A percentile compares a stretch with the other conserved stretches of the same genome.
Conservation (phyloP, 1,284 basidiomycete species). For the Puccinia polysora region DNA sequence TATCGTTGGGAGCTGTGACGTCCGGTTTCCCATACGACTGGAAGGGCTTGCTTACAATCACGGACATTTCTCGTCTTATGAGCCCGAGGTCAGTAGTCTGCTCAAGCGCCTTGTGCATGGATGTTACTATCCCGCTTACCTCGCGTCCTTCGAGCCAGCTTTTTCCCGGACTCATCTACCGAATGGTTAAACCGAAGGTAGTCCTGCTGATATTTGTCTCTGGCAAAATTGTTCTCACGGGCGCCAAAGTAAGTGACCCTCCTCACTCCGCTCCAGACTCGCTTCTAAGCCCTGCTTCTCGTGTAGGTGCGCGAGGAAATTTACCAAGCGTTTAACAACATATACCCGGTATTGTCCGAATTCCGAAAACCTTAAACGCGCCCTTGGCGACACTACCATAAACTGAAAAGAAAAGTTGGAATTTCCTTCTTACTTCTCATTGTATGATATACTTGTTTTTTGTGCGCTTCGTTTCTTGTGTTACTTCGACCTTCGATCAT, state of each 20-base stretch:
- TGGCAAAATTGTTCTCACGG: conserved; percentile 97
- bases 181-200: conserved; percentile 99
- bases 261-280: conserved; percentile 47
- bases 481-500: too few relatives aligned
- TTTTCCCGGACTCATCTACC: conserved; percentile 98
- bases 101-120: conserved; percentile 38
- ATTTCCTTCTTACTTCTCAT: too few relatives aligned
- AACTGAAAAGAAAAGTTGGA: too few relatives aligned
- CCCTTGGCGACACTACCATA: too few relatives aligned
- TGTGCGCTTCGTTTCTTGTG: too few relatives aligned
- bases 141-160: conserved; percentile 59
- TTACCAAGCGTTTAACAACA: conserved; percentile 98
- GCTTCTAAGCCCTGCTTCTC: conserved; percentile 56
- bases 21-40: conserved; percentile 97
- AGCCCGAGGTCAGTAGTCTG: conserved; percentile 74
- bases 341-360: conserved; percentile 63
- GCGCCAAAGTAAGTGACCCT: conserved; percentile 75
- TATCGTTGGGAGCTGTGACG: conserved; percentile 96
- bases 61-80: conserved; percentile 96
- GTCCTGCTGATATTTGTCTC: conserved; percentile 98
- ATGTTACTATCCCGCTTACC: conserved; percentile 48
- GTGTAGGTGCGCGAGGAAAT: conserved; percentile 92
- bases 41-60: conserved; percentile 97
- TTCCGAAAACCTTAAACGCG: conserved; percentile 49
- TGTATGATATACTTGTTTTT: too few relatives aligned